These are phyloP conservation scores for Jamesozyma jinghongensis DNA, from an alignment of 805 yeast genomes.

Conservation along the genomic window DNA sequence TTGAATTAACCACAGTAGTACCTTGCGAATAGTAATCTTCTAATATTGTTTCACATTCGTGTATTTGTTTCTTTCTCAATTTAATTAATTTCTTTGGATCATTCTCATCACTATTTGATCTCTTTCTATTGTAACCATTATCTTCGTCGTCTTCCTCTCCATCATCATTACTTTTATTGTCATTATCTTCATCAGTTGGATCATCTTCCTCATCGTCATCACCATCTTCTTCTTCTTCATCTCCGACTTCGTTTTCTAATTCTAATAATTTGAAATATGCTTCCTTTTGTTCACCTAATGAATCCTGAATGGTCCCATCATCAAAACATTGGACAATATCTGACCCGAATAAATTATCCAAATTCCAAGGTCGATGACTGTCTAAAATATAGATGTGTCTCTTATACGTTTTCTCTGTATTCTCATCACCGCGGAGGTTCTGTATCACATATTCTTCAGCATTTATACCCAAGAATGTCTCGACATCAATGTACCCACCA, in stretches of 20 bases:
- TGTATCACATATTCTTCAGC: constrained; percentile 39
- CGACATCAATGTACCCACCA: constrained; percentile 86
- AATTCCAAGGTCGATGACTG: constrained; percentile 93
- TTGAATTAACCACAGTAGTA: constrained; percentile 62
- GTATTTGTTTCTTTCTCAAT: constrained; percentile 36
- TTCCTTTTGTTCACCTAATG: constrained; percentile 43
- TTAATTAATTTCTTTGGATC: constrained; percentile 25
- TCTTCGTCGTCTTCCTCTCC: constrained; percentile 20
- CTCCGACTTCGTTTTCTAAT: constrained; percentile 32
- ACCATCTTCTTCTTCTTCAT: constrained; percentile 32
- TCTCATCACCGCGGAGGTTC: constrained; percentile 21
- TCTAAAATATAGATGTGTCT: constrained; percentile 76
- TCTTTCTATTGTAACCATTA: constrained; percentile 17
- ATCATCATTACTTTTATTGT: constrained; percentile 7
- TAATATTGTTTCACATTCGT: constrained; percentile 44
- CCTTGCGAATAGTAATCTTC: constrained; percentile 82
- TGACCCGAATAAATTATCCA: constrained; percentile 84
- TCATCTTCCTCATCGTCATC: constrained; percentile 31
- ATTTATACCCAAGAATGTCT: constrained; percentile 58
- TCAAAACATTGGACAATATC: constrained; percentile 72
- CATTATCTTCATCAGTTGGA: constrained; percentile 24
- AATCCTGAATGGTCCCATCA: constrained; percentile 67
- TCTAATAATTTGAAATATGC: constrained; percentile 53
- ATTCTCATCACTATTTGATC: constrained; percentile 11
- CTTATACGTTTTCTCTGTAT: constrained; percentile 30